Evolutionary conservation across 1,284 basidiomycete species (phyloP).

Genomic region (Malassezia obtusa): DNA sequence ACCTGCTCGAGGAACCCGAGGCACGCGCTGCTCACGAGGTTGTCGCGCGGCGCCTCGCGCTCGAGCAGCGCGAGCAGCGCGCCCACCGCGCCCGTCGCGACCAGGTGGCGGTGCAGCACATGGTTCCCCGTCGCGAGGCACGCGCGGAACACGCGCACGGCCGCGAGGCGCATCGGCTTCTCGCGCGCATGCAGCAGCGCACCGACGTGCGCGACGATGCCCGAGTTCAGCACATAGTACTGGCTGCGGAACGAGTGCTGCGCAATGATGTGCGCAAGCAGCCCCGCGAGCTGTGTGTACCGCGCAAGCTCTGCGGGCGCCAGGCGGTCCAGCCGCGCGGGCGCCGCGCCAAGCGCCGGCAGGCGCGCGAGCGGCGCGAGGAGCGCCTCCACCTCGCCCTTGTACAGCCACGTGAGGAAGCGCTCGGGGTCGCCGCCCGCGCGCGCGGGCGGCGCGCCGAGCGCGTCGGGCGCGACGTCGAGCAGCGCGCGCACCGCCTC

Average conservation of each 20-base stretch:
- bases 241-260: constrained; percentile 76
- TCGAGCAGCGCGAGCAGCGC: constrained; percentile 73
- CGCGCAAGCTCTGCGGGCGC: constrained; percentile 29
- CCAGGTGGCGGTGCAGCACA: constrained; percentile 72
- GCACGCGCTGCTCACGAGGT: constrained; percentile 83
- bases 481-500: constrained; percentile 78
- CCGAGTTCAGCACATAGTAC: constrained; percentile 64
- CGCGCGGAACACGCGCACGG: constrained; percentile 76
- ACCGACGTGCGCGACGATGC: constrained; percentile 32
- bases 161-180: constrained; percentile 61
- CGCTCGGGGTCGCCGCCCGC: constrained; percentile 69
- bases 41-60: constrained; percentile 74
- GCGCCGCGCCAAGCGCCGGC: constrained; percentile 56
- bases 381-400: constrained; percentile 61
- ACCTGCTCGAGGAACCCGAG: constrained; percentile 90
- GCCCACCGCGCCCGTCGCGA: constrained; percentile 72
- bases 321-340: constrained; percentile 19
- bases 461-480: constrained; percentile 58
- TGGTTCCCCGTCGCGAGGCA: constrained; percentile 75
- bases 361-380: constrained; percentile 70
- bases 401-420: constrained; percentile 90
- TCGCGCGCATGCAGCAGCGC: constrained; percentile 62
- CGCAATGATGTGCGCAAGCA: constrained; percentile 74
- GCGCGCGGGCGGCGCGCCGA: constrained; percentile 49
- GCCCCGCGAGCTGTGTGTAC: constrained; percentile 58